phyloP scores from a whole-genome alignment of 768 basidiomycete species.

The Boletus reticulatus region DNA sequence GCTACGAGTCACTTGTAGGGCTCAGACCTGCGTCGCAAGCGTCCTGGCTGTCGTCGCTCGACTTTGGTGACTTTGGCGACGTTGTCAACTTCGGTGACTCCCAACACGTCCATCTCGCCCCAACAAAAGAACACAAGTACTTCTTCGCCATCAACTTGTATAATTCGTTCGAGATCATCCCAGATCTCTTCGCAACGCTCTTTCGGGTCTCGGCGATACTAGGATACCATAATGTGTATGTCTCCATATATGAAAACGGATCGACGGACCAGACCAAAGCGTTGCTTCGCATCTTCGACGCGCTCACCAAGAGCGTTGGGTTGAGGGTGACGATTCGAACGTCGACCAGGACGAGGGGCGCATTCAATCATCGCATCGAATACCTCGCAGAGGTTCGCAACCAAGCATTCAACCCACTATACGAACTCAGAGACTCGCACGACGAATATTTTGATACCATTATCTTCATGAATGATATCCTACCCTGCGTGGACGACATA shows the following conservation, averaged over 20 bases:
- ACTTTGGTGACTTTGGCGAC: slow-evolving; percentile 43
- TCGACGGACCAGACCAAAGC: slow-evolving; percentile 99
- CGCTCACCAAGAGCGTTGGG: slow-evolving; percentile 85
- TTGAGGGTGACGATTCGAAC: slow-evolving; percentile 92
- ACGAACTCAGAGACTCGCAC: slow-evolving; percentile 88
- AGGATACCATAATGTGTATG: slow-evolving; percentile 97
- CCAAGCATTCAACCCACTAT: slow-evolving; percentile 91
- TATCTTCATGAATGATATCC: slow-evolving; percentile 99
- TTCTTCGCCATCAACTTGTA: slow-evolving; percentile 99
- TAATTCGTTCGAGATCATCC: slow-evolving; percentile 98
- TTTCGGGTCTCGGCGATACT: slow-evolving; percentile 91
- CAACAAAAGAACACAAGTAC: slow-evolving; percentile 84
- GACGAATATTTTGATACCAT: slow-evolving; percentile 96
- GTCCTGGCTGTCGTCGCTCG: slow-evolving; percentile 61
- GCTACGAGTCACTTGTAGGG: slow-evolving; percentile 83
- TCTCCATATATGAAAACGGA: slow-evolving; percentile 99
- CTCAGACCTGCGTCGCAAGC: slow-evolving; percentile 57
- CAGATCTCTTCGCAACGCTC: slow-evolving; percentile 94
- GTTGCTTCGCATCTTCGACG: slow-evolving; percentile 91
- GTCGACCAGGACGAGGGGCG: slow-evolving; percentile 87
- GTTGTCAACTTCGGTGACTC: slow-evolving; percentile 37
- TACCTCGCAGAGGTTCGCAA: slow-evolving; percentile 99
- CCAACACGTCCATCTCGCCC: slow-evolving; percentile 36
- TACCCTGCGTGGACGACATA: slow-evolving; percentile 96
- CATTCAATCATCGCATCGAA: slow-evolving; percentile 99